Percentiles rank a stretch among this genome's conserved stretches.
phyloP scores from a whole-genome alignment of 495 filamentous ascomycete species.

The Neurospora sp. region DNA sequence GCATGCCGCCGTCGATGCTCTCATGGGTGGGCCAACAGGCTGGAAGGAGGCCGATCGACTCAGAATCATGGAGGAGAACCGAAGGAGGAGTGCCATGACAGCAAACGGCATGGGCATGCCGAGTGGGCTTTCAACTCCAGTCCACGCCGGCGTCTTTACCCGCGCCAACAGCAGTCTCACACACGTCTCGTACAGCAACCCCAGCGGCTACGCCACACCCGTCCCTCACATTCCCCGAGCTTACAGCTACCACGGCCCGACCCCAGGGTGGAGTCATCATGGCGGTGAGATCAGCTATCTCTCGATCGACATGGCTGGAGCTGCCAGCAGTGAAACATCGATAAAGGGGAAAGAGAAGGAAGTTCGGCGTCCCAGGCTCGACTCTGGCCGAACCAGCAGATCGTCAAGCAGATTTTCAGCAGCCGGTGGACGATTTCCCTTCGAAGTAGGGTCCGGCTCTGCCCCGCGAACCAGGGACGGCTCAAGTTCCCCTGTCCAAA shows the following conservation, averaged over 20 bases:
- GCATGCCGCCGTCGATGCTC: conserved; percentile 47
- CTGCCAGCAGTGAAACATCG: background rate
- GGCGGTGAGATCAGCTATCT: conserved; percentile 13
- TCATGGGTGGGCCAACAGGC: conserved; percentile 40
- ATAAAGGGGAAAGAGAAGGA: conserved; percentile 25
- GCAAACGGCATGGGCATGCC: conserved; percentile 21
- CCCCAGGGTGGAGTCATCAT: conserved; percentile 18
- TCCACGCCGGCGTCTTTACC: conserved; percentile 21
- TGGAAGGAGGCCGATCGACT: conserved; percentile 35
- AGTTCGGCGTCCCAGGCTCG: conserved; percentile 16
- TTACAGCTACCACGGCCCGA: conserved; percentile 33
- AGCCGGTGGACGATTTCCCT: conserved; percentile 1
- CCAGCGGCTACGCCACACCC: conserved; percentile 29
- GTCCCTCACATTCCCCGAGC: conserved; percentile 30
- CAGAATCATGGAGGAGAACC: conserved; percentile 35
- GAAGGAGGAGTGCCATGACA: conserved; percentile 30
- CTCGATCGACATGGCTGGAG: conserved; percentile 7
- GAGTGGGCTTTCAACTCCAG: conserved; percentile 12
- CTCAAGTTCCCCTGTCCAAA: conserved; percentile 12
- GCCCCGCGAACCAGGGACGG: conserved; percentile 1
- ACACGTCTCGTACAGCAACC: conserved; percentile 27
- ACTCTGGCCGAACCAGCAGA: conserved; percentile 16
- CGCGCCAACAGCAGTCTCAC: conserved; percentile 35
- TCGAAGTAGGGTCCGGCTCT: background rate
- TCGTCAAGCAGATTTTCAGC: conserved; percentile 21